Percentiles rank a stretch among this genome's conserved stretches.
Evolutionary conservation across 441 rosid species (phyloP).

Genomic region (Iberis amara): DNA sequence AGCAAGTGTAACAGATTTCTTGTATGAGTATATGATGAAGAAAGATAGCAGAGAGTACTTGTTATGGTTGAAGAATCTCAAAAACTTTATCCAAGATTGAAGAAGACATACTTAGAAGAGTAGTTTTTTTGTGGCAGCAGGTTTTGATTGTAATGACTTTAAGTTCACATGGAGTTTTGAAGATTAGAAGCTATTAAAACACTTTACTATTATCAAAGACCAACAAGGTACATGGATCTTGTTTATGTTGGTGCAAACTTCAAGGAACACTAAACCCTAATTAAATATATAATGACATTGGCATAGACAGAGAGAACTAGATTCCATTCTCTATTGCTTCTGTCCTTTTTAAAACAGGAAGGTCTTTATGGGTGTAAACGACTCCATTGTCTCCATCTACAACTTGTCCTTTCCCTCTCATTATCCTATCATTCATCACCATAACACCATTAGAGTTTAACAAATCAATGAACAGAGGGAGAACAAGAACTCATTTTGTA

Average conservation of each 20-base stretch:
- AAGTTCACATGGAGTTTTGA: neutral
- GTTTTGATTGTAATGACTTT: constrained; percentile 7
- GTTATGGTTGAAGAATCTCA: constrained; percentile 64
- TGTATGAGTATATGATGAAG: constrained; percentile 76
- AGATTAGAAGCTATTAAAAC: no score
- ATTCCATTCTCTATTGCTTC: neutral
- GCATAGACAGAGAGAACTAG: neutral
- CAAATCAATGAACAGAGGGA: neutral
- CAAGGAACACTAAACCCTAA: no score
- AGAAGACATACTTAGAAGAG: neutral
- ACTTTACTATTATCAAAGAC: no score
- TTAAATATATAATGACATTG: no score
- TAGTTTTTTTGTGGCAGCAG: constrained; percentile 8
- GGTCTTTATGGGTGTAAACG: constrained; percentile 61
- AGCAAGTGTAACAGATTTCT: constrained; percentile 58
- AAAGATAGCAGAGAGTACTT: constrained; percentile 67
- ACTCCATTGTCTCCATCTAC: constrained; percentile 89
- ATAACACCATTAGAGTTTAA: neutral
- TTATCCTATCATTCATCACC: constrained; percentile 45
- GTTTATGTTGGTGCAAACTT: no score
- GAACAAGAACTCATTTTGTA: constrained; percentile 22
- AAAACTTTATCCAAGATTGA: constrained; percentile 48
- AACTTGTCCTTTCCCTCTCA: constrained; percentile 86
- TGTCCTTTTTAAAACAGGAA: constrained; percentile 27
- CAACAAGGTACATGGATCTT: no score